Evolutionary conservation across 2,329 filamentous ascomycete species (phyloP), one percentile per base, ranked within the genome.

Genomic region (Aphanoascus verrucosus): DNA sequence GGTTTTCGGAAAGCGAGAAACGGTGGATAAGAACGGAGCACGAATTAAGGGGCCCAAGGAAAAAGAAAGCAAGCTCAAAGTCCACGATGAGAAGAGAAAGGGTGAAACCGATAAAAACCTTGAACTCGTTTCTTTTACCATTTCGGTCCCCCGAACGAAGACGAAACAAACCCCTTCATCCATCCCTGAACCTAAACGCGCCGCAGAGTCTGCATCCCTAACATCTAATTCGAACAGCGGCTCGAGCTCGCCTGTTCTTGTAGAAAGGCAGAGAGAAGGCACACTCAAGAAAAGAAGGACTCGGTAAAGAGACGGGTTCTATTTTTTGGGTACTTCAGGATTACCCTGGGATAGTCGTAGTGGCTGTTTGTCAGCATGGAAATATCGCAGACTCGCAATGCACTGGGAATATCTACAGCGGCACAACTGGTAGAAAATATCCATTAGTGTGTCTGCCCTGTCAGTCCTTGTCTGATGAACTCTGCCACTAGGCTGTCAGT

Each of bases 201-300:
- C 4, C 17, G n/a, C 19, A 14, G 32, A 20, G 8, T 19, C 50
- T 19, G 19, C 5, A 7, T 37, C 49, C 23, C 14, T 14, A 14
- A 17, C 14, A 11, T 28, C 32, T 28, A 19, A 15, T 45, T 28
- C 31, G 2, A 14, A 35, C 15, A 44, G 40, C 41, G 23, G 15
- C 6, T 19, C 19, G 1, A 52, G 38, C 20, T 55, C 49, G 1
- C 45, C 55, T 5, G 20, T 50, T 31, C 32, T 53, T 15, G 47
- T 55, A 14, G 59, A 62, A 32, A 54, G 59, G 7, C 61, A 63
- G 15, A 58, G 62, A 17, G 67, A 67, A 41, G 65, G 64, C 1
- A 67, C 67, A 14, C 41, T 63, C n/a, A 70, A 70, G 52, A 66
- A 64, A 53, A 62, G 64, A 19, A 52, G 50, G 17, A 46, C 50